phyloP scores from a whole-genome alignment of 306 rosid genomes.

The Begonia fuchsioides region DNA sequence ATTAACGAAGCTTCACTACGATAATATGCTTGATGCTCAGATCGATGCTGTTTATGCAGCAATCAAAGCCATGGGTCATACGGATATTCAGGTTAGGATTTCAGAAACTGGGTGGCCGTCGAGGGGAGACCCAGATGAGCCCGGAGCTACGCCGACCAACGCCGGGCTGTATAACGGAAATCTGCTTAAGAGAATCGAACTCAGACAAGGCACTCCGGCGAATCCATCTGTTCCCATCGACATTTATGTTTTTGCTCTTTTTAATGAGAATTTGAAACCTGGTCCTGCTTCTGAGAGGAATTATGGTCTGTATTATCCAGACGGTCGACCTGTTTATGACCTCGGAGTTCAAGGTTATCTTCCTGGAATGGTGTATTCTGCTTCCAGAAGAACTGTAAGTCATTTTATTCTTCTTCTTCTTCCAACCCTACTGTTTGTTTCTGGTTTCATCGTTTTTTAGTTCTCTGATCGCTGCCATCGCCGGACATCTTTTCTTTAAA shows the following conservation, averaged over 20 bases:
- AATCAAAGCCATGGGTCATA: constrained; percentile 49
- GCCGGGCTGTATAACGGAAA: constrained; percentile 62
- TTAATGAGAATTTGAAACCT: constrained; percentile 65
- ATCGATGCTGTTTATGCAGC: constrained; percentile 77
- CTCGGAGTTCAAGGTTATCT: constrained; percentile 50
- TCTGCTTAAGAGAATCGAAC: constrained; percentile 34
- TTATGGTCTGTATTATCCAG: constrained; percentile 72
- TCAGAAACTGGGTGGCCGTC: constrained; percentile 98
- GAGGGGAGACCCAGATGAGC: constrained; percentile 48
- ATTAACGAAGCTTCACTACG: constrained; percentile 51
- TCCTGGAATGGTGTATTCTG: constrained; percentile 24
- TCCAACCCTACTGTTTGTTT: neutral
- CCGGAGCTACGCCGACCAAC: constrained; percentile 59
- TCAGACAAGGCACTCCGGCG: constrained; percentile 60
- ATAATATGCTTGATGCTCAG: constrained; percentile 86
- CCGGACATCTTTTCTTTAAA: constrained; percentile 17
- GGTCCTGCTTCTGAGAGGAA: constrained; percentile 80
- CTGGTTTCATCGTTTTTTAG: constrained; percentile 36
- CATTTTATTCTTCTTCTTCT: neutral
- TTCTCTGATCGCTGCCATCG: constrained; percentile 16
- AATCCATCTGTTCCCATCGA: constrained; percentile 66
- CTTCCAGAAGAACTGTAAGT: constrained; percentile 37
- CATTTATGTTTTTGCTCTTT: constrained; percentile 63
- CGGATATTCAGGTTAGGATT: constrained; percentile 42
- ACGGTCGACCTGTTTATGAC: constrained; percentile 64